These are phyloP conservation scores for Ophiostoma ulmi DNA, from an alignment of 2,329 filamentous ascomycete species.

Conservation along the genomic window DNA sequence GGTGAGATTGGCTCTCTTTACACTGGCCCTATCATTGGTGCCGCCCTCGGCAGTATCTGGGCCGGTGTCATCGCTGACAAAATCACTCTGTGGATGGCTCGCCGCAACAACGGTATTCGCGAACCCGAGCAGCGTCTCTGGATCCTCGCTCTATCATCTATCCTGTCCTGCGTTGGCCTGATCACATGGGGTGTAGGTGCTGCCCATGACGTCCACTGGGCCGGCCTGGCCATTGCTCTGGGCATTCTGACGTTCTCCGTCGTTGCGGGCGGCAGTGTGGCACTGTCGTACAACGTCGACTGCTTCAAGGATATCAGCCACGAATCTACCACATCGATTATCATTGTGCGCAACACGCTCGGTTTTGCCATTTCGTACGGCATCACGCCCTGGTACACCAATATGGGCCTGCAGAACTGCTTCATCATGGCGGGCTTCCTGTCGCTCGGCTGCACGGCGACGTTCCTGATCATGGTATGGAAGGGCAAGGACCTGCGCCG, in stretches of 20 bases:
- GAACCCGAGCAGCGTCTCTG: constrained; percentile 33
- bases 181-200: constrained; percentile 48
- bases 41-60: constrained; percentile 28
- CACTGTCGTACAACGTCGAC: constrained; percentile 41
- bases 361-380: constrained; percentile 33
- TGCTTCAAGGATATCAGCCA: constrained; percentile 35
- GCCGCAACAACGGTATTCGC: constrained; percentile 39
- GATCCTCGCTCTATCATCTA: constrained; percentile 30
- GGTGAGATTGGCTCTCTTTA: constrained; percentile 29
- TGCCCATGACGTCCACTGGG: constrained; percentile 39
- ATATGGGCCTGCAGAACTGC: constrained; percentile 27
- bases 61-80: constrained; percentile 28
- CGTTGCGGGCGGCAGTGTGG: constrained; percentile 38
- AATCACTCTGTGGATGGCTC: constrained; percentile 34
- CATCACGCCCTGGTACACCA: constrained; percentile 35
- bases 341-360: constrained; percentile 32
- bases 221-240: constrained; percentile 39
- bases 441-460: constrained; percentile 13
- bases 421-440: constrained; percentile 17
- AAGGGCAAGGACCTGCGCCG: constrained; percentile 17
- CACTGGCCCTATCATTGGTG: constrained; percentile 27
- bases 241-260: constrained; percentile 39
- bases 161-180: constrained; percentile 34
- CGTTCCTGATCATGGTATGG: constrained; percentile 15
- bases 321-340: constrained; percentile 28